These are phyloP conservation scores for Aeminium ludgeri DNA, from an alignment of 495 filamentous ascomycete species.

Conservation along the genomic window DNA sequence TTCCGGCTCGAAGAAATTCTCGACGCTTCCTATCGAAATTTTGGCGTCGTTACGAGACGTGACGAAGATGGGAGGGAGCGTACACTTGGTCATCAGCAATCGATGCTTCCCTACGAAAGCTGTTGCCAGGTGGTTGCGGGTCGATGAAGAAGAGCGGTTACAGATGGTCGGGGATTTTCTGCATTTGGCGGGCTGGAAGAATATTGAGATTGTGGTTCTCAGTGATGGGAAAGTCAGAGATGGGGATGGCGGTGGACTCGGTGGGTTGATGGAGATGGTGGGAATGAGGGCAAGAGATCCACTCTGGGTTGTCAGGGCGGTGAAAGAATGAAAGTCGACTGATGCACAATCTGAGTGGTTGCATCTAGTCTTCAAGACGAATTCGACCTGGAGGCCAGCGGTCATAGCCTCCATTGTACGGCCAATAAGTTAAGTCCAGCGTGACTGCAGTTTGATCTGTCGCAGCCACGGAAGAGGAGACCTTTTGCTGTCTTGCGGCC, in stretches of 20 bases:
- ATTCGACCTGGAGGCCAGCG: too few relatives aligned
- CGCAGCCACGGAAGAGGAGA: too few relatives aligned
- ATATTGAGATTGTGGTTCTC: conserved; percentile 31
- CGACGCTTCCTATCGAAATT: conserved; percentile 26
- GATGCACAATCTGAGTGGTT: too few relatives aligned
- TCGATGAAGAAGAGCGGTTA: conserved; percentile 20
- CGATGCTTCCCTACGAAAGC: conserved; percentile 32
- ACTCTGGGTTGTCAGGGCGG: conserved; percentile 17
- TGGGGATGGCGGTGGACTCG: conserved; percentile 5
- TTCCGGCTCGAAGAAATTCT: too few relatives aligned
- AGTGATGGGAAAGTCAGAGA: conserved; percentile 20
- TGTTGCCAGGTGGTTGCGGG: conserved; percentile 15
- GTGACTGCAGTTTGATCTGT: too few relatives aligned
- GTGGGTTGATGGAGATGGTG: conserved; percentile 14
- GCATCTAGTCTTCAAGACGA: too few relatives aligned
- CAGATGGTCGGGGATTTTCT: conserved; percentile 32
- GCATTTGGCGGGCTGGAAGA: conserved; percentile 28
- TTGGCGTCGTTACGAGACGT: conserved; percentile 19
- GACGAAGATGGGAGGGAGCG: conserved; percentile 21
- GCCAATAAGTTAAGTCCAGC: too few relatives aligned
- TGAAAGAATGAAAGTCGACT: conserved; percentile 1
- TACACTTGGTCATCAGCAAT: conserved; percentile 32
- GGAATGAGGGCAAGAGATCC: conserved; percentile 15
- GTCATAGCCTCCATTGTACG: too few relatives aligned
- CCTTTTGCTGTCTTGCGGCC: too few relatives aligned